Evolutionary conservation across 306 rosid species (phyloP).

Genomic region (Sophora flavescens): DNA sequence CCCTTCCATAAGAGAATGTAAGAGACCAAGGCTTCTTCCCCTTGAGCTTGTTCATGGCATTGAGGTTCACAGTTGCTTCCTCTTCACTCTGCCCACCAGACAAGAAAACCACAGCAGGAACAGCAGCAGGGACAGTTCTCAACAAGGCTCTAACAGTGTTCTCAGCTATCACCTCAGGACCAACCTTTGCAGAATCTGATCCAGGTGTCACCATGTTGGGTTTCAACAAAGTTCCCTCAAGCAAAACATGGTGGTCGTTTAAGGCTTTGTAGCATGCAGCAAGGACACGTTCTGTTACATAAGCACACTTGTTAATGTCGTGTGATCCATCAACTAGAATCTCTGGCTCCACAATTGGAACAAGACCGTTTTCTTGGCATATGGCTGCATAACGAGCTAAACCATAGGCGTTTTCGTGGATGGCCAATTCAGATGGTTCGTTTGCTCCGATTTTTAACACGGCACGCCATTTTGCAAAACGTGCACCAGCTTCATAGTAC

Average conservation of each 20-base stretch:
- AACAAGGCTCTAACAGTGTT: slow-evolving; percentile 71
- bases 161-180: slow-evolving; percentile 75
- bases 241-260: slow-evolving; percentile 76
- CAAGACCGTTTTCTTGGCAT: slow-evolving; percentile 86
- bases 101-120: slow-evolving; percentile 81
- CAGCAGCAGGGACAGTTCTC: slow-evolving; percentile 78
- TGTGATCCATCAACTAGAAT: slow-evolving; percentile 81
- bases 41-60: slow-evolving; percentile 79
- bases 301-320: slow-evolving; percentile 73
- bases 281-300: slow-evolving; percentile 80
- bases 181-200: slow-evolving; percentile 63
- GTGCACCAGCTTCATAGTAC: slow-evolving; percentile 85
- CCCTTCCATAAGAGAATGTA: slow-evolving; percentile 86
- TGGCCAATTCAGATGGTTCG: slow-evolving; percentile 73
- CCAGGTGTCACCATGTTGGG: slow-evolving; percentile 97
- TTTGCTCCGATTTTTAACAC: slow-evolving; percentile 78
- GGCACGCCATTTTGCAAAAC: slow-evolving; percentile 90
- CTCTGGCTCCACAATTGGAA: slow-evolving; percentile 94
- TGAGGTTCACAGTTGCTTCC: slow-evolving; percentile 77
- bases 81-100: slow-evolving; percentile 97
- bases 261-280: slow-evolving; percentile 86
- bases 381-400: slow-evolving; percentile 79
- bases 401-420: slow-evolving; percentile 78
- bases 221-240: slow-evolving; percentile 87
- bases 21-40: slow-evolving; percentile 90